Conservation (phyloP, 164 flowering plant species). For the Nymphaea thermarum region DNA sequence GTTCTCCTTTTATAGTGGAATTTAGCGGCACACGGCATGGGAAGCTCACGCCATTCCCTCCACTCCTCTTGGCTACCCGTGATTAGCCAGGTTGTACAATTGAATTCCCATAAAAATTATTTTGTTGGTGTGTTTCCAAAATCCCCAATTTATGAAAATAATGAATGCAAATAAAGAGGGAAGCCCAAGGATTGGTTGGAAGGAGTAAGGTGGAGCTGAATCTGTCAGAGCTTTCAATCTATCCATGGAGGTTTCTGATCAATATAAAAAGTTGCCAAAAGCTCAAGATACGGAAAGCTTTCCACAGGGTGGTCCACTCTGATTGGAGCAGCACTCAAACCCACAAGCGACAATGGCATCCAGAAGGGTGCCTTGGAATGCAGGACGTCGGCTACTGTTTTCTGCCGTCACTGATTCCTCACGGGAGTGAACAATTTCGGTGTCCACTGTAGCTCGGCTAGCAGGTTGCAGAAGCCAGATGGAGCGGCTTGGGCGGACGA, state of each 20-base stretch:
- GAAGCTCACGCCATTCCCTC: not conserved
- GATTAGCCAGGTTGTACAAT: not conserved
- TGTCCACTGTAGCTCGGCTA: not conserved
- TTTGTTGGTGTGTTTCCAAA: not conserved
- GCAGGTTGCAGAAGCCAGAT: too few relatives aligned
- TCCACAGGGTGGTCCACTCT: not conserved
- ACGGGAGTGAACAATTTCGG: not conserved
- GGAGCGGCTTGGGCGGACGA: too few relatives aligned
- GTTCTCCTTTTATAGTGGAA: not conserved
- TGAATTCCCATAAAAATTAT: not conserved
- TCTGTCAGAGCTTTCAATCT: not conserved
- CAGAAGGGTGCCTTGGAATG: not conserved
- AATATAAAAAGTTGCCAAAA: not conserved
- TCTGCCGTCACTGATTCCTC: not conserved
- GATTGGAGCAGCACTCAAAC: not conserved
- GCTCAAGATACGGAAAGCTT: not conserved
- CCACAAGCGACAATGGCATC: not conserved
- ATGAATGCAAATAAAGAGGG: not conserved
- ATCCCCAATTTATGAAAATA: not conserved
- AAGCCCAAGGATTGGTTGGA: not conserved
- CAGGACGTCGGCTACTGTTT: not conserved
- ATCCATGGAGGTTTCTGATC: not conserved
- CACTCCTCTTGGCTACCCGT: not conserved
- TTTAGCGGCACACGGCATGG: not conserved
- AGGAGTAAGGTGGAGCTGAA: not conserved